phyloP scores from a whole-genome alignment of 2,329 filamentous ascomycete genomes.

The Nemania sp. region DNA sequence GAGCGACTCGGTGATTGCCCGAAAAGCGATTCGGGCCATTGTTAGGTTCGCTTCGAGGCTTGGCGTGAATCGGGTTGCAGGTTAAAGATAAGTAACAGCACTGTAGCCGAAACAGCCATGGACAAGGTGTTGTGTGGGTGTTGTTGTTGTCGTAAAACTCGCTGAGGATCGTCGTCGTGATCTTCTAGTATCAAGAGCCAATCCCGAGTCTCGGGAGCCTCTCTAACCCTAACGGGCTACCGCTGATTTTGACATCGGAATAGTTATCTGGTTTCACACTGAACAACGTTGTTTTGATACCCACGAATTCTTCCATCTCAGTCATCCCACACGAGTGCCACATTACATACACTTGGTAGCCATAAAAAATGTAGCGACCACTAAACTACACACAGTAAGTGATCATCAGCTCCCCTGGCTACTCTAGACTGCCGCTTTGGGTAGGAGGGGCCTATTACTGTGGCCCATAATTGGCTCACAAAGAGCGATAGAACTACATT shows the following conservation, averaged over 20 bases:
- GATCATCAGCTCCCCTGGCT: neutral
- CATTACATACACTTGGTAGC: neutral
- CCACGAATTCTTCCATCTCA: neutral
- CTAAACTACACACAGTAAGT: slow-evolving; percentile 1
- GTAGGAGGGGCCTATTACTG: slow-evolving; percentile 19
- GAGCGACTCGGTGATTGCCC: slow-evolving; percentile 35
- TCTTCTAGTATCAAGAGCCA: neutral
- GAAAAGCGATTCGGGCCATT: slow-evolving; percentile 32
- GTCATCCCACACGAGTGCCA: slow-evolving; percentile 11
- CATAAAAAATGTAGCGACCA: slow-evolving; percentile 5
- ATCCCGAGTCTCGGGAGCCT: neutral
- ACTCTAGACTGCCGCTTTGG: slow-evolving; percentile 17
- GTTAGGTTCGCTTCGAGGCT: slow-evolving; percentile 20
- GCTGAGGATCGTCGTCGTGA: too few relatives aligned
- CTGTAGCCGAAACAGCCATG: neutral
- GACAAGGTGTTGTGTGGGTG: neutral
- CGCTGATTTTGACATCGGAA: too few relatives aligned
- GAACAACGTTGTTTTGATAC: too few relatives aligned
- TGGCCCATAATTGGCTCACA: slow-evolving; percentile 14
- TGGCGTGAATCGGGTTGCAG: slow-evolving; percentile 10
- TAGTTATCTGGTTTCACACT: too few relatives aligned
- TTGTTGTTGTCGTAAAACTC: too few relatives aligned
- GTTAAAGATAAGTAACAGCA: neutral
- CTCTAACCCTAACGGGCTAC: too few relatives aligned
- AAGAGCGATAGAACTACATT: neutral